Evolutionary conservation across 306 rosid genomes (phyloP), one percentile per base, ranked within the genome.

Genomic region (Inga laurina): DNA sequence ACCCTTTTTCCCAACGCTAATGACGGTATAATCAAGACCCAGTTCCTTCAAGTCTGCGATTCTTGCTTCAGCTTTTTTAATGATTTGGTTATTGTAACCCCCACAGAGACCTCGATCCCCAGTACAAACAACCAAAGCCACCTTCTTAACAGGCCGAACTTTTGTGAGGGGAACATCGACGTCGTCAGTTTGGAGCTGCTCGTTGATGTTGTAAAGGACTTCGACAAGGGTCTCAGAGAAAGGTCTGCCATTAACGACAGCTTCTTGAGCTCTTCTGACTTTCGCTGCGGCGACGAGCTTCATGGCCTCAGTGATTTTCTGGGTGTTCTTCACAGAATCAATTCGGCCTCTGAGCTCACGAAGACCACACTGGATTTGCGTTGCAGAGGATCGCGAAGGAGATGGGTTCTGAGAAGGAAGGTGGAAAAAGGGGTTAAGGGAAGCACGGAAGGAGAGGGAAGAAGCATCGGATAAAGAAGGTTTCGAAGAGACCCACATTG

Each of bases 261-360:
- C 93, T 85, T 92, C 96, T 80, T 92, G 93, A 24, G 96, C 96
- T 81, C 93, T 80, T 14, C 96, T 88, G 82, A 92, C 96, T 83
- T 88, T 90, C 10, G 93, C 96, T 5, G 96, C 96, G 0, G 96
- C 93, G 49, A 92, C 96, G 51, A 92, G 96, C 91, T 92, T 92
- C 93, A 90, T 92, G 72, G 96, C 96, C 83, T 92, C 96, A 0
- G 96, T 92, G 64, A 92, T 92, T 77, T 92, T 92, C 91, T 88
- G 93, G 82, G 96, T 92, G 80, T 85, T 92, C 74, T 86, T 90
- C 10, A 92, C 96, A 0, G 93, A 92, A 8, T 68, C 86, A 52
- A 92, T 90, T 51, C 96, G 90, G 0, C 65, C 87, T 3, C 93
- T 82, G 71, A 92, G 91, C 82, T 92, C 96, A 24, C 96, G 91